phyloP scores from a whole-genome alignment of 1,139 yeast genomes.

The Sugiyamaella paludigena region DNA sequence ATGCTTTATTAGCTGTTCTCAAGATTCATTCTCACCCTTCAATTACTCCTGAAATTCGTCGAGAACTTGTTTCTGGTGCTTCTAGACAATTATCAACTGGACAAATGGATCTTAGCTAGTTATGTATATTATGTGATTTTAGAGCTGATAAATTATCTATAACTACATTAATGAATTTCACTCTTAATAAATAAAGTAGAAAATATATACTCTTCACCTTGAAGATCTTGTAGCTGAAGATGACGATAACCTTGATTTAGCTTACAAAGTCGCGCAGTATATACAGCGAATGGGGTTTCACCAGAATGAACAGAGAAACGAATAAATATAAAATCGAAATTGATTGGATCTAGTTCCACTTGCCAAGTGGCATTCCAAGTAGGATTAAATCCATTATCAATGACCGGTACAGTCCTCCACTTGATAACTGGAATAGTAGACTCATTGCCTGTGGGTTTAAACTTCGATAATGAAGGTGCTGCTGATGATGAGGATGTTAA shows the following conservation, averaged over 20 bases:
- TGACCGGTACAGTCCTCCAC: constrained; percentile 43
- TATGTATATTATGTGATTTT: neutral
- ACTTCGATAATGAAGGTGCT: constrained; percentile 7
- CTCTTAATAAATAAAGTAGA: constrained; percentile 66
- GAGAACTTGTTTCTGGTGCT: constrained; percentile 85
- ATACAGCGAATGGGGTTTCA: constrained; percentile 57
- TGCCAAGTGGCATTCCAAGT: constrained; percentile 62
- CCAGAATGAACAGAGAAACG: constrained; percentile 49
- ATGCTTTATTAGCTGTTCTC: constrained; percentile 83
- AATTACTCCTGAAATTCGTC: constrained; percentile 91
- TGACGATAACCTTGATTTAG: constrained; percentile 78
- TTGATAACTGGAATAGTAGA: constrained; percentile 18
- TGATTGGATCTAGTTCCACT: constrained; percentile 45
- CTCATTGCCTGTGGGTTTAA: constrained; percentile 8
- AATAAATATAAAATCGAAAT: constrained; percentile 49
- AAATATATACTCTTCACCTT: constrained; percentile 80
- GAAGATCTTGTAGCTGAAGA: constrained; percentile 65
- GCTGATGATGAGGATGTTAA: constrained; percentile 9
- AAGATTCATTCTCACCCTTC: constrained; percentile 86
- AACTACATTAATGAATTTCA: constrained; percentile 4
- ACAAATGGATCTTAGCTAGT: constrained; percentile 20
- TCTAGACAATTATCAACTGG: constrained; percentile 40
- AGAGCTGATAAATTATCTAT: neutral
- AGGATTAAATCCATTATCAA: constrained; percentile 81
- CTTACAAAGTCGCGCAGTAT: constrained; percentile 47